Evolutionary conservation across 2,329 filamentous ascomycete species (phyloP).

Genomic region (Zasmidium angulare): DNA sequence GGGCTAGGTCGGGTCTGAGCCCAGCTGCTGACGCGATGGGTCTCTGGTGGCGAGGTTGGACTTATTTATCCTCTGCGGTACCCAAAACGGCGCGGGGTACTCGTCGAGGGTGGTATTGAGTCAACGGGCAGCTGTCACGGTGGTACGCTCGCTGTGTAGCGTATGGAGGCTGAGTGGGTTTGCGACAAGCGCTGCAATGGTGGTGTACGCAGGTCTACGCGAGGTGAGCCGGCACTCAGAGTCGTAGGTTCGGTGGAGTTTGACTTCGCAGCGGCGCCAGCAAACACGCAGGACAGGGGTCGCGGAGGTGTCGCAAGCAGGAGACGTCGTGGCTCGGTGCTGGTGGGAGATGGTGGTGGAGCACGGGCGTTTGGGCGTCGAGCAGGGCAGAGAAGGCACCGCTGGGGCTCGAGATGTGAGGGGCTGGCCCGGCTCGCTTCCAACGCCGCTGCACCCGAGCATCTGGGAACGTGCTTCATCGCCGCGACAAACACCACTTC

Average conservation of each 20-base stretch:
- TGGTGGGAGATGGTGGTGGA: not conserved
- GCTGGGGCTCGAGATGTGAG: too few relatives aligned
- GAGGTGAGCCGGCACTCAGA: not conserved
- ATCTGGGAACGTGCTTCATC: too few relatives aligned
- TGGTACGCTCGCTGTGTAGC: not conserved
- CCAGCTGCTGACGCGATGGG: constrained; percentile 8
- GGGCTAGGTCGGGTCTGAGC: constrained; percentile 9
- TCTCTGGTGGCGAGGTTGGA: constrained; percentile 1
- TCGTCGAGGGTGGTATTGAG: not conserved
- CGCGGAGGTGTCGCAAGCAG: not conserved
- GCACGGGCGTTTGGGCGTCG: too few relatives aligned
- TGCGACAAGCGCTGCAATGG: not conserved
- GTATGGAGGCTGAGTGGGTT: constrained; percentile 4
- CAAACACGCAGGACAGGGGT: not conserved
- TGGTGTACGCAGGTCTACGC: not conserved
- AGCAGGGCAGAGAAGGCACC: too few relatives aligned
- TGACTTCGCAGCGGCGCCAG: not conserved
- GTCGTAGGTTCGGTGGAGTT: not conserved
- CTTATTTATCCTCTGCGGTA: constrained; percentile 5
- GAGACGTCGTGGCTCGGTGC: not conserved
- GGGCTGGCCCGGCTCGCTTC: not conserved
- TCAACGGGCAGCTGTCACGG: not conserved
- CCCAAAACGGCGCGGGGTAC: not conserved
- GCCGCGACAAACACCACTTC: too few relatives aligned
- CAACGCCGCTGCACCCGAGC: too few relatives aligned